A percentile compares a stretch with the other conserved stretches of the same genome.
These are phyloP conservation scores for Dictyophora rubrovolvata DNA, from an alignment of 768 basidiomycete species.

Conservation along the genomic window DNA sequence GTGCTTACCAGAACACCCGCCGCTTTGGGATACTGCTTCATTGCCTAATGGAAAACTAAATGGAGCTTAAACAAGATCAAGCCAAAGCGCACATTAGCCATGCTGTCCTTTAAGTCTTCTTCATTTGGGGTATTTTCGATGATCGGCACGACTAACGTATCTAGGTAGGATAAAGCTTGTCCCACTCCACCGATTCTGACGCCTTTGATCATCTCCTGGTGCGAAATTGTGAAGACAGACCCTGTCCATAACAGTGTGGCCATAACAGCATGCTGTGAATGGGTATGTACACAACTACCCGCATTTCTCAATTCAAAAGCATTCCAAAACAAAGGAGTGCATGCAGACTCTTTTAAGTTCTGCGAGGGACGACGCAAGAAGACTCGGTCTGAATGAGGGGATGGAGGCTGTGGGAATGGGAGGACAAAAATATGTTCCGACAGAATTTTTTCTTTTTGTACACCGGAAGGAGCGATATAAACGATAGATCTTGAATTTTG, in stretches of 20 bases:
- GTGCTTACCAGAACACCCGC: conserved; percentile 49
- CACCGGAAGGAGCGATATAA: conserved; percentile 81
- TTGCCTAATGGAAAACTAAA: conserved; percentile 33
- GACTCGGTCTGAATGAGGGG: conserved; percentile 57
- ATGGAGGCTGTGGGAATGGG: conserved; percentile 59
- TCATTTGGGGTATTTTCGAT: conserved; percentile 89
- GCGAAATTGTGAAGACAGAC: conserved; percentile 65
- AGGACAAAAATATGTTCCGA: conserved; percentile 83
- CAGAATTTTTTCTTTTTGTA: conserved; percentile 82
- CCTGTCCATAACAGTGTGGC: conserved; percentile 71
- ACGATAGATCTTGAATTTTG: conserved; percentile 52
- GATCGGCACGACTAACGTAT: conserved; percentile 78
- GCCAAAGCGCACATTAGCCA: conserved; percentile 44
- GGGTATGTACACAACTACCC: conserved; percentile 85
- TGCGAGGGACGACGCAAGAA: conserved; percentile 67
- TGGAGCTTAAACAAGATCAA: background rate
- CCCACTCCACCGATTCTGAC: conserved; percentile 71
- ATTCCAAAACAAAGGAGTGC: conserved; percentile 89
- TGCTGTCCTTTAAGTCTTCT: conserved; percentile 80
- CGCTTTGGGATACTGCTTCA: conserved; percentile 70
- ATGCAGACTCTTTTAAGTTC: conserved; percentile 75
- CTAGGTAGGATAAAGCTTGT: conserved; percentile 67
- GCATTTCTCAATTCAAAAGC: conserved; percentile 72
- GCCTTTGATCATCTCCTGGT: conserved; percentile 96
- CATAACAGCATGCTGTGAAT: conserved; percentile 86